Conservation (phyloP, 1,284 basidiomycete genomes). For the Agaricales sp. region DNA sequence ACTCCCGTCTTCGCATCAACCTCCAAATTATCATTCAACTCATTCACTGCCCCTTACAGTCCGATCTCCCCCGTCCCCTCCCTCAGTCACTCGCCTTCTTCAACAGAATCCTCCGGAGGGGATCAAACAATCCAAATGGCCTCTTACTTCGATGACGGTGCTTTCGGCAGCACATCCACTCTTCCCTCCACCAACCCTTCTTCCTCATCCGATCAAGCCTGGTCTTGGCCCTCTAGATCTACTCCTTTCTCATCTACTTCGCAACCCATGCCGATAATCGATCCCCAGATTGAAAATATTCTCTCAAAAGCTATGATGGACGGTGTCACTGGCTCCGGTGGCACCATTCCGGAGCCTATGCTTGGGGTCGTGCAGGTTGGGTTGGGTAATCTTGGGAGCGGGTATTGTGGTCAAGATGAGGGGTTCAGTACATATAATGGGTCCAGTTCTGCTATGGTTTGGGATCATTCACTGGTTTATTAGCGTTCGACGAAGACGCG, state of each 20-base stretch:
- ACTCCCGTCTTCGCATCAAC: not conserved
- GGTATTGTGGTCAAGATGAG: not conserved
- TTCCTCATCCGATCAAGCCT: no score
- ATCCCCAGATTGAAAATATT: conserved; percentile 19
- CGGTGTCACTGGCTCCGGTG: conserved; percentile 5
- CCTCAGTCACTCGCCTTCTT: conserved; percentile 44
- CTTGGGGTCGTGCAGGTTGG: conserved; percentile 3
- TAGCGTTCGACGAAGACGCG: not conserved
- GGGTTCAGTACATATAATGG: not conserved
- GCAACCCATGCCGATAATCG: not conserved
- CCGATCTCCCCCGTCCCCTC: conserved; percentile 23
- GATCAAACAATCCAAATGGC: conserved; percentile 46
- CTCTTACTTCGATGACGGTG: conserved; percentile 31
- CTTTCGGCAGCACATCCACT: conserved; percentile 17
- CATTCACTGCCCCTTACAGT: conserved; percentile 1
- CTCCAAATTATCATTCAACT: not conserved
- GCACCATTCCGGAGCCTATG: conserved; percentile 2
- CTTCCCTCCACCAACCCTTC: conserved; percentile 14
- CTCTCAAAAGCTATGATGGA: conserved; percentile 11
- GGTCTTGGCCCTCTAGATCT: not conserved
- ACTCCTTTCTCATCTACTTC: not conserved
- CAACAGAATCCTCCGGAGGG: conserved; percentile 41
- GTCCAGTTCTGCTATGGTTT: not conserved
- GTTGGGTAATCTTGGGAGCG: not conserved
- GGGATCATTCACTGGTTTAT: not conserved